Evolutionary conservation across 495 filamentous ascomycete genomes (phyloP).

Genomic region (Neurospora sp.): DNA sequence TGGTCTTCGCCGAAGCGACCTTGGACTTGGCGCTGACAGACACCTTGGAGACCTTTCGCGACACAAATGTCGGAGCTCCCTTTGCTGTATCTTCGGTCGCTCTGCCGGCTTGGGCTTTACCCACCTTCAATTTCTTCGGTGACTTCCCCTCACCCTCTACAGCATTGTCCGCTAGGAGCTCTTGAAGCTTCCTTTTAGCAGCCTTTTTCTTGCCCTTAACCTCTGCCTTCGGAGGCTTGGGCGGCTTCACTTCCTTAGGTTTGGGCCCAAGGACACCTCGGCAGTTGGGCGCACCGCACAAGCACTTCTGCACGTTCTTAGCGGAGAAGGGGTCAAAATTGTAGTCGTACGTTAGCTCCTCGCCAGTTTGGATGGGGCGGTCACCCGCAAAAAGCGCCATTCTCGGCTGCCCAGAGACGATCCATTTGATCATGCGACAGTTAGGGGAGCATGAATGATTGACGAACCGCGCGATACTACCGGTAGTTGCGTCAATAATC

Average conservation of each 20-base stretch:
- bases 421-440: slow-evolving; percentile 95
- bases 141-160: slow-evolving; percentile 5
- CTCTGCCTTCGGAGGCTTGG: slow-evolving; percentile 22
- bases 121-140: slow-evolving; percentile 22
- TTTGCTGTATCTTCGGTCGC: slow-evolving; percentile 15
- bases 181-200: slow-evolving; percentile 26
- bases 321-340: slow-evolving; percentile 88
- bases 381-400: slow-evolving; percentile 97
- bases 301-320: slow-evolving; percentile 75
- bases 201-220: slow-evolving; percentile 20
- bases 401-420: slow-evolving; percentile 84
- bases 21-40: slow-evolving; percentile 24
- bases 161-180: slow-evolving; percentile 11
- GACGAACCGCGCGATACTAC: slow-evolving; percentile 93
- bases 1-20: slow-evolving; percentile 7
- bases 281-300: slow-evolving; percentile 68
- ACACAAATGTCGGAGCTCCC: slow-evolving; percentile 23
- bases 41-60: slow-evolving; percentile 28
- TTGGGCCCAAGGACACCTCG: slow-evolving; percentile 70
- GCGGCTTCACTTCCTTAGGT: slow-evolving; percentile 46
- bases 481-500: slow-evolving; percentile 95
- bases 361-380: slow-evolving; percentile 77
- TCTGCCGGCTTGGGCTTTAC: slow-evolving; percentile 17
- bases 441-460: slow-evolving; percentile 98
- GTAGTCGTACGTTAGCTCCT: slow-evolving; percentile 98